phyloP scores from a whole-genome alignment of 192 early-diverging fungal species.

The Linnemannia hyalina region DNA sequence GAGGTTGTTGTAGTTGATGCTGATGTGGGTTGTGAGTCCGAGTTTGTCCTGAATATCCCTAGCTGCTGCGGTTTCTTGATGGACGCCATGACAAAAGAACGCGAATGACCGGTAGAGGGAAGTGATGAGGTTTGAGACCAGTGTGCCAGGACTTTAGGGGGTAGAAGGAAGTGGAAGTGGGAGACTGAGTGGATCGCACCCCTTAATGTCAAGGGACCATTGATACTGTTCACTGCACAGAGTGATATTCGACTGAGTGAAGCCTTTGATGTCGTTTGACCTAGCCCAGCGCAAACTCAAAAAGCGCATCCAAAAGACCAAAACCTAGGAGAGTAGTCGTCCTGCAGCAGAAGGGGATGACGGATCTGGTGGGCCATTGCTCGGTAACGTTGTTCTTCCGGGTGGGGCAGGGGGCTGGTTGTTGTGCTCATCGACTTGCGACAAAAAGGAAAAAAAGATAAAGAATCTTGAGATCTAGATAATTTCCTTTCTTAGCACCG shows the following conservation, averaged over 20 bases:
- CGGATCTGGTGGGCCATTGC: neutral
- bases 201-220: neutral
- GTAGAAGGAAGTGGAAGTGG: too few relatives aligned
- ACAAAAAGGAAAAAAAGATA: neutral
- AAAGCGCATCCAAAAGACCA: neutral
- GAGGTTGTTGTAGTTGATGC: neutral
- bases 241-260: neutral
- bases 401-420: neutral
- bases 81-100: conserved; percentile 9
- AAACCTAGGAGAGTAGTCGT: neutral
- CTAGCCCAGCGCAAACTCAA: neutral
- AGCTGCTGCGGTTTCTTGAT: conserved; percentile 3
- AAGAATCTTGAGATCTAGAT: neutral
- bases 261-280: neutral
- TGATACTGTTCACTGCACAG: neutral
- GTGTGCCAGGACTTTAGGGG: neutral
- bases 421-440: neutral
- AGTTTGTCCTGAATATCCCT: neutral
- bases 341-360: neutral
- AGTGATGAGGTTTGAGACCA: neutral
- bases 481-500: neutral
- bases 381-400: conserved; percentile 6
- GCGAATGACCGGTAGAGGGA: neutral
- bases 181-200: neutral
- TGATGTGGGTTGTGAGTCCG: neutral